Percentiles rank a stretch among this genome's conserved stretches.
phyloP scores from a whole-genome alignment of 2,329 filamentous ascomycete genomes.

The Aureobasidium namibiae region DNA sequence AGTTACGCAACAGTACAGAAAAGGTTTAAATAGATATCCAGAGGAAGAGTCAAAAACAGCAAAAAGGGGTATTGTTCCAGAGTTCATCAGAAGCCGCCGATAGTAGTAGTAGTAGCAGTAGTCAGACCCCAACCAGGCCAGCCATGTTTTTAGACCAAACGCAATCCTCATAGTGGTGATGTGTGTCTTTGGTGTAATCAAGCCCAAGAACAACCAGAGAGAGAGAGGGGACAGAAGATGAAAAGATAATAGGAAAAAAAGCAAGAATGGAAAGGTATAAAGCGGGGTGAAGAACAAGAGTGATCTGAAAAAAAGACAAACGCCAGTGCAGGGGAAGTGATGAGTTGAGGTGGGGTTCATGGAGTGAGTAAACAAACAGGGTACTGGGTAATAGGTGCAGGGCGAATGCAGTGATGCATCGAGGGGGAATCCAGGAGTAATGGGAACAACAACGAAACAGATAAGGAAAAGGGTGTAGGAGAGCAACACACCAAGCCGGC shows the following conservation, averaged over 20 bases:
- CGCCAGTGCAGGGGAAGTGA: neutral
- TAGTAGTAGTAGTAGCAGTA: neutral
- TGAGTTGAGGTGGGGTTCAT: neutral
- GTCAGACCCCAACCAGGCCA: neutral
- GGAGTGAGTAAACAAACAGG: conserved; percentile 1
- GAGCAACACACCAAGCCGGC: neutral
- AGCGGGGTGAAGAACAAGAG: neutral
- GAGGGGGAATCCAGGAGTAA: neutral
- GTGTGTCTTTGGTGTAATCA: conserved; percentile 1
- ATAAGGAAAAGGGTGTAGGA: neutral
- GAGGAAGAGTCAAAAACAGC: neutral
- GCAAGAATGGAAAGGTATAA: conserved; percentile 5
- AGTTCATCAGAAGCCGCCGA: conserved; percentile 1
- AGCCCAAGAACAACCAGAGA: conserved; percentile 7
- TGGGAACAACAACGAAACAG: neutral
- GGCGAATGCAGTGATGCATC: conserved; percentile 9
- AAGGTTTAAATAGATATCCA: neutral
- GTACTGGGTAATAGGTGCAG: neutral
- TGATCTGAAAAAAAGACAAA: conserved; percentile 2
- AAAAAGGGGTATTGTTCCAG: conserved; percentile 10
- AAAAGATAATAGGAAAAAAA: neutral
- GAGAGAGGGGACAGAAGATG: neutral
- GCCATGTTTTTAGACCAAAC: neutral
- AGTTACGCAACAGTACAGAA: conserved; percentile 3
- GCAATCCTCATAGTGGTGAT: neutral